Percentiles rank a stretch among this genome's conserved stretches.
Conservation (phyloP, 2,329 filamentous ascomycete species). For the Paecilomyces dactylethromorphus region DNA sequence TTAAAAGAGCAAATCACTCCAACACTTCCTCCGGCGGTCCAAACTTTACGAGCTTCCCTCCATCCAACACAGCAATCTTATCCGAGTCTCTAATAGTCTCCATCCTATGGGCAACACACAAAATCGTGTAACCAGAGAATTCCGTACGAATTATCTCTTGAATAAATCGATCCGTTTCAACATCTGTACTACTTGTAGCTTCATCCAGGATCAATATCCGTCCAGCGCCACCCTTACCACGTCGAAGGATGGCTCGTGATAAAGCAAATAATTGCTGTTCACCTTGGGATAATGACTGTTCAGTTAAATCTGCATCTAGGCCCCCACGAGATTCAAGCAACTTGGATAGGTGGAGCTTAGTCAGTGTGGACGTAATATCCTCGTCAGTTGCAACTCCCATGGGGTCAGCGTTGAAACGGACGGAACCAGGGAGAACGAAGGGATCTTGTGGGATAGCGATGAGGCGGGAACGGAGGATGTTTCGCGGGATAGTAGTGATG, state of each 20-base stretch:
- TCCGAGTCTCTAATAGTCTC: constrained; percentile 89
- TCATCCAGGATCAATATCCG: constrained; percentile 94
- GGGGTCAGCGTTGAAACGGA: constrained; percentile 47
- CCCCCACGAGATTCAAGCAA: constrained; percentile 32
- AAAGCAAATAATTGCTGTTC: constrained; percentile 47
- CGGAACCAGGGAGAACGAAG: constrained; percentile 41
- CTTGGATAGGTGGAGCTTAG: constrained; percentile 41
- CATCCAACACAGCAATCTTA: constrained; percentile 88
- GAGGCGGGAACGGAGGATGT: constrained; percentile 41
- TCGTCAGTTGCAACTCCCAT: constrained; percentile 27
- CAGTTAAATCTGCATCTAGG: constrained; percentile 28
- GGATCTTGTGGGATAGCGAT: constrained; percentile 48
- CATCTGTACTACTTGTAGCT: constrained; percentile 80
- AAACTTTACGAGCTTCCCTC: constrained; percentile 61
- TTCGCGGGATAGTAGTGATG: constrained; percentile 36
- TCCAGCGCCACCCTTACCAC: constrained; percentile 15
- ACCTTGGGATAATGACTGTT: constrained; percentile 37
- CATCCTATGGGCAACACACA: constrained; percentile 83
- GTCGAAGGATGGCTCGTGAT: constrained; percentile 37
- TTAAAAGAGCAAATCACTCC: not conserved
- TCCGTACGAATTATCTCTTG: constrained; percentile 74
- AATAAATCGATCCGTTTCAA: constrained; percentile 92
- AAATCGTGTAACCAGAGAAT: constrained; percentile 74
- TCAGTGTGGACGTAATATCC: constrained; percentile 37
- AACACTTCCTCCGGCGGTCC: not conserved